Evolutionary conservation across 768 basidiomycete species (phyloP).

Genomic region (Lyophyllum decastes): DNA sequence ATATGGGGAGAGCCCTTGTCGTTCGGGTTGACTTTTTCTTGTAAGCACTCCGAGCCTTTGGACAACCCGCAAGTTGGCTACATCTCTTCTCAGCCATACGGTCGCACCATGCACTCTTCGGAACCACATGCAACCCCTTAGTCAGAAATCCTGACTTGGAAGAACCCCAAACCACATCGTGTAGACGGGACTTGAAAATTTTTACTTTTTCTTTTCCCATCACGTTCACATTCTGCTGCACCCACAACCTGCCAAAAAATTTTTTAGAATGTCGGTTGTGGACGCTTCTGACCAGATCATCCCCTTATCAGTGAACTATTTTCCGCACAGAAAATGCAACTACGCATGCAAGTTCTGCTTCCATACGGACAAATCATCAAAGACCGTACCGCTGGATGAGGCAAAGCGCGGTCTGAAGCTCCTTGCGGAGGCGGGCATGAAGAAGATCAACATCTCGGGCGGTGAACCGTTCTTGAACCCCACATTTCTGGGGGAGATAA

Average conservation of each 20-base stretch:
- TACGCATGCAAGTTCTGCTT: conserved; percentile 6
- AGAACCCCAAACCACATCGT: not conserved
- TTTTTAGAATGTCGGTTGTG: not conserved
- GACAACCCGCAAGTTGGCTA: not conserved
- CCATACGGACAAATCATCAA: conserved; percentile 2
- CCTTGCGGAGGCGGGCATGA: not conserved
- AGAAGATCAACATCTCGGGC: not conserved
- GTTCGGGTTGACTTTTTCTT: not conserved
- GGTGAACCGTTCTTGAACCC: conserved; percentile 6
- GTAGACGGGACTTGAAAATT: not conserved
- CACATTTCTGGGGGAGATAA: conserved; percentile 2
- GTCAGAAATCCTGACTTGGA: not conserved
- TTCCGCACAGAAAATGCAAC: conserved; percentile 2
- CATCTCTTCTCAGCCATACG: not conserved
- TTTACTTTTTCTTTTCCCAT: not conserved
- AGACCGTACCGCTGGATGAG: not conserved
- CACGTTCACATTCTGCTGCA: not conserved
- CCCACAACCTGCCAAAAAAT: not conserved
- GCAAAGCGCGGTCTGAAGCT: conserved; percentile 3
- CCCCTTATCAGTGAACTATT: conserved; percentile 4
- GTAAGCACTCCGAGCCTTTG: not conserved
- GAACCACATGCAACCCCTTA: not conserved
- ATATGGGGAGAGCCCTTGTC: not conserved
- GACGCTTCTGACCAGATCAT: not conserved
- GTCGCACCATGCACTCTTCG: not conserved